Percentiles rank a stretch among this genome's conserved stretches.
Evolutionary conservation across 352 stramenopile species (phyloP).

Genomic region (Globisporangium okanoganense): DNA sequence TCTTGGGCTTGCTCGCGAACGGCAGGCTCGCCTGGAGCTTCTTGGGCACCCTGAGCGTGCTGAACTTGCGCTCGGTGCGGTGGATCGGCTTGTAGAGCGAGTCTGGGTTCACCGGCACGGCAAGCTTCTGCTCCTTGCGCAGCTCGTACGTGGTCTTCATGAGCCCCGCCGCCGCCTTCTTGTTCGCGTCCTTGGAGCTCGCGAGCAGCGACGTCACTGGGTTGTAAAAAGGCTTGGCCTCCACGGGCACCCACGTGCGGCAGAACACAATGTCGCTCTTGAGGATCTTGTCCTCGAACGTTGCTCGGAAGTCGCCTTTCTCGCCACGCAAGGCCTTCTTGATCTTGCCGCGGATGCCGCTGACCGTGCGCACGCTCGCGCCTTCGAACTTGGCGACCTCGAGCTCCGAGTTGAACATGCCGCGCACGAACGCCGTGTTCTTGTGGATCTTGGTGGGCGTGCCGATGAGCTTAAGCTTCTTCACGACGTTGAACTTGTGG

Average conservation of each 20-base stretch:
- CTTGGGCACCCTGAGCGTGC: conserved; percentile 93
- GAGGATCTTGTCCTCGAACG: conserved; percentile 99
- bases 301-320: conserved; percentile 96
- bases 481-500: conserved; percentile 97
- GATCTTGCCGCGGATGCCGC: conserved; percentile 96
- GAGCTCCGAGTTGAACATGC: conserved; percentile 95
- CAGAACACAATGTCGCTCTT: conserved; percentile 99
- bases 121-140: conserved; percentile 91
- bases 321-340: conserved; percentile 95
- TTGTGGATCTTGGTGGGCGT: conserved; percentile 98
- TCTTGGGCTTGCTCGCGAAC: conserved; percentile 97
- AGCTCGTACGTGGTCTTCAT: conserved; percentile 97
- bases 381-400: conserved; percentile 98
- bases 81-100: conserved; percentile 99
- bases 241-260: conserved; percentile 98
- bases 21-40: conserved; percentile 96
- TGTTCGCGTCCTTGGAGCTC: conserved; percentile 40
- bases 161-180: conserved; percentile 45
- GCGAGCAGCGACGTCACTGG: conserved; percentile 89
- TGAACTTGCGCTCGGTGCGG: conserved; percentile 91
- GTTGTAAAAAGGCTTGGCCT: conserved; percentile 99
- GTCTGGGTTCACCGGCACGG: conserved; percentile 96
- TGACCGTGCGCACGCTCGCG: conserved; percentile 97
- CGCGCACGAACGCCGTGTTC: conserved; percentile 98
- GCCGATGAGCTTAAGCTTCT: conserved; percentile 99